These are phyloP conservation scores for Penicillium verrucosum DNA, from an alignment of 2,329 filamentous ascomycete species.

Conservation along the genomic window DNA sequence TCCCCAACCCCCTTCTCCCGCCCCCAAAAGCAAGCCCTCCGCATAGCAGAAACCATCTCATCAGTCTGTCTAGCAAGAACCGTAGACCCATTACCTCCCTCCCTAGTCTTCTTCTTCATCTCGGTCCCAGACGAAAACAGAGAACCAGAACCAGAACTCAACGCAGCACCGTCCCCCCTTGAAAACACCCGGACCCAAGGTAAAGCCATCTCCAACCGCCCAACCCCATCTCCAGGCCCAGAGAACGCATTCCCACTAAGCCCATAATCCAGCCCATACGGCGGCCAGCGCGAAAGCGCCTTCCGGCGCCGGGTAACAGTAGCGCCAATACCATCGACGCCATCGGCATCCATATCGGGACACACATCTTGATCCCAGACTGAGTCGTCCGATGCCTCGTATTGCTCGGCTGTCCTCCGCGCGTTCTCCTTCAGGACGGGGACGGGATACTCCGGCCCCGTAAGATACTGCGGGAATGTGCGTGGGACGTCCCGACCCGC, in stretches of 20 bases:
- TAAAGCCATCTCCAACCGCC: slow-evolving; percentile 29
- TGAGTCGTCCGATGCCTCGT: neutral
- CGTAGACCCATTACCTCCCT: slow-evolving; percentile 10
- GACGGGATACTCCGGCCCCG: slow-evolving; percentile 33
- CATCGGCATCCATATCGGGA: slow-evolving; percentile 2
- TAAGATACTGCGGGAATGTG: slow-evolving; percentile 33
- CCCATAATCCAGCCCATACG: slow-evolving; percentile 37
- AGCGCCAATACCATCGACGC: neutral
- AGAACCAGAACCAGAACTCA: neutral
- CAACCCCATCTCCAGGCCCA: slow-evolving; percentile 14
- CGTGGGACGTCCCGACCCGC: slow-evolving; percentile 40
- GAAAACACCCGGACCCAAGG: slow-evolving; percentile 34
- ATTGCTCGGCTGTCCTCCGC: neutral
- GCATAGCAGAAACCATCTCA: slow-evolving; percentile 44
- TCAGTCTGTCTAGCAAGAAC: slow-evolving; percentile 38
- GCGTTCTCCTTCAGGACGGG: slow-evolving; percentile 27
- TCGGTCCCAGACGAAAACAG: neutral
- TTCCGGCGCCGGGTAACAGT: slow-evolving; percentile 32
- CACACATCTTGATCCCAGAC: slow-evolving; percentile 13
- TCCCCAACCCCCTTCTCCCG: slow-evolving; percentile 40
- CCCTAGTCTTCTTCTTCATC: neutral
- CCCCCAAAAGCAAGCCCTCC: slow-evolving; percentile 44
- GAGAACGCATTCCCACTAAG: slow-evolving; percentile 18
- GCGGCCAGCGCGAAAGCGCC: slow-evolving; percentile 40
- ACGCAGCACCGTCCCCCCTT: neutral